A percentile compares a stretch with the other conserved stretches of the same genome.
phyloP scores from a whole-genome alignment of 176 grass and related monocot species.

The Lolium rigidum region DNA sequence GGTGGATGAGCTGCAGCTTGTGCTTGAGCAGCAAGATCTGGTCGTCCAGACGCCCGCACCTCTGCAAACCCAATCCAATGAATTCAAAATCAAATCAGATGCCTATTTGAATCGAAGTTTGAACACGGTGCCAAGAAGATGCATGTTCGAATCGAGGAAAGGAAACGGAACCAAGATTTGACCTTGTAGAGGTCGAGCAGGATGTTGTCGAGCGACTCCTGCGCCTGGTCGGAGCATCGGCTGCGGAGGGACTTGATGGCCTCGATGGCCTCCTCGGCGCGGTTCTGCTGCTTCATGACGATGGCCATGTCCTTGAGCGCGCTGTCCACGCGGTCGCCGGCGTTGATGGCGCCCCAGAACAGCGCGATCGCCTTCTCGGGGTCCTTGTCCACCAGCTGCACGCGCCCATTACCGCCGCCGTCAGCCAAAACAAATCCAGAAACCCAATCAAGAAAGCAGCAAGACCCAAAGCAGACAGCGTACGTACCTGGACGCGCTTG shows the following conservation, averaged over 20 bases:
- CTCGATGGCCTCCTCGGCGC: slow-evolving; percentile 95
- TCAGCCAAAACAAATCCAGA: background rate
- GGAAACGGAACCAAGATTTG: background rate
- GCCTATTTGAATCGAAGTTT: background rate
- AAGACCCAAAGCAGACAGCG: too few relatives aligned
- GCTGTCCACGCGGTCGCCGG: slow-evolving; percentile 90
- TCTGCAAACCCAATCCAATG: slow-evolving; percentile 44
- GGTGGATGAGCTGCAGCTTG: slow-evolving; percentile 88
- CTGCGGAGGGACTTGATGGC: slow-evolving; percentile 94
- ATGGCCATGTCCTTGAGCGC: slow-evolving; percentile 99
- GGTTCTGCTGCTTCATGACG: slow-evolving; percentile 99
- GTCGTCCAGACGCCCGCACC: slow-evolving; percentile 87
- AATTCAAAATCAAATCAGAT: slow-evolving; percentile 6
- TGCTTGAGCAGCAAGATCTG: slow-evolving; percentile 84
- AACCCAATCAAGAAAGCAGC: background rate
- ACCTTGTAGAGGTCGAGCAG: slow-evolving; percentile 98
- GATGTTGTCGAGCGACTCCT: slow-evolving; percentile 98
- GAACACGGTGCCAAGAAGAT: background rate
- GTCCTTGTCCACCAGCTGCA: slow-evolving; percentile 92
- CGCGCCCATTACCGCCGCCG: background rate
- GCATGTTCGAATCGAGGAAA: background rate
- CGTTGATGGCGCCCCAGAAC: slow-evolving; percentile 95
- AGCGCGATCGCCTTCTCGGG: slow-evolving; percentile 86
- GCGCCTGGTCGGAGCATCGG: slow-evolving; percentile 90
- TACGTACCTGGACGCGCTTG: slow-evolving; percentile 86